Evolutionary conservation across 495 filamentous ascomycete species (phyloP), one percentile per base, ranked within the genome.

Genomic region (Lasiosphaeriaceae sp.): DNA sequence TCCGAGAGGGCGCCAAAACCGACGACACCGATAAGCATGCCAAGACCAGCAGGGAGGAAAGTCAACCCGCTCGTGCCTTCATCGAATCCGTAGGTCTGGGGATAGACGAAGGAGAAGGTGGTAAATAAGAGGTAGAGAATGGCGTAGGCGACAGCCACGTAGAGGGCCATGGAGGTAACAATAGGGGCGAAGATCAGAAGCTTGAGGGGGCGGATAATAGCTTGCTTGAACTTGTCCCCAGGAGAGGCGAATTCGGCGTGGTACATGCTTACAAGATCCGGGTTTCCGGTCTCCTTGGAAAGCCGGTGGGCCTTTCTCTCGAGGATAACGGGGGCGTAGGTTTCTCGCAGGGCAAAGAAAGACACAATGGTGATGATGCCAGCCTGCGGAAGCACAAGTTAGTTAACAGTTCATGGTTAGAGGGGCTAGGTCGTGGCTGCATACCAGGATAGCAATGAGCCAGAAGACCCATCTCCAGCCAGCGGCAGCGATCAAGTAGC

Each of bases 71-170:
- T 83, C 26, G 80, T 74, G 14, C 84, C 86, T 17, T 80, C 73
- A 20, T 73, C 80, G 74, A 89, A 84, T 54, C 68, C 66, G 66
- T 90, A 89, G 1, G 79, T 68, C 21, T 70, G 58, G 2, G 74
- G 65, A 64, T 83, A 90, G 29, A 90, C 86, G 23, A 79, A 69
- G 1, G 84, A 80, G 68, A 89, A 84, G n/a, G 86, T 87, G 21
- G 85, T 86, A 74, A 90, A 88, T 52, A 94, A 79, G 58, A 96
- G 83, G 70, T 94, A 96, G 12, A 93, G 70, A 23, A 89, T 85
- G 11, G 88, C 87, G 67, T 93, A 94, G 16, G 84, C 77, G 56
- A 92, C 82, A 41, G 87, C 83, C 73, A 92, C 83, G 68, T 92
- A 93, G 4, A 90, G 58, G 14, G 82, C 74, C 43, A 89, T 73